These are phyloP conservation scores for Microdochium trichocladiopsis DNA, from an alignment of 2,329 filamentous ascomycete genomes.

Conservation along the genomic window DNA sequence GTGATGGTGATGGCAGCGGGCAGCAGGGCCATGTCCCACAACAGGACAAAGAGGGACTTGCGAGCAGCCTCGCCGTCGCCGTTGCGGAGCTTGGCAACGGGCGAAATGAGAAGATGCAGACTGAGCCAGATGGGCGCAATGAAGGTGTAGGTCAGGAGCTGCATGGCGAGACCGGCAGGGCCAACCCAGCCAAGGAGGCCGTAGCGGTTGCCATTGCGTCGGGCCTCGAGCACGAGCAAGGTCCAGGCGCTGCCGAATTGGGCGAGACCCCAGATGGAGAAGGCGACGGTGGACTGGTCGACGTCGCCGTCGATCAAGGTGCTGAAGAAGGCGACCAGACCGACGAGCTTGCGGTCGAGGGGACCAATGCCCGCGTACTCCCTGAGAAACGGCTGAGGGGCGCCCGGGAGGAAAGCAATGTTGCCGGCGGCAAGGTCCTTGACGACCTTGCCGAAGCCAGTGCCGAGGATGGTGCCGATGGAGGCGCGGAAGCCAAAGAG, in stretches of 20 bases:
- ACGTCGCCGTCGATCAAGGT: neutral
- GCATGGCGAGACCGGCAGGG: neutral
- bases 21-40: conserved; percentile 1
- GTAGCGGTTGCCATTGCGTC: neutral
- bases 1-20: neutral
- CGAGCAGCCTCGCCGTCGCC: neutral
- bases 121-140: neutral
- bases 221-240: neutral
- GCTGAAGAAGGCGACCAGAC: neutral
- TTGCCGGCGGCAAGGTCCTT: neutral
- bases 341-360: neutral
- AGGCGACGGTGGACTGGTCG: neutral
- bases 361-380: neutral
- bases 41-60: neutral
- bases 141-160: neutral
- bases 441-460: neutral
- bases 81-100: neutral
- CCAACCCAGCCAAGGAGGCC: neutral
- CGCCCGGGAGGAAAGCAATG: neutral
- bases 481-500: conserved; percentile 28
- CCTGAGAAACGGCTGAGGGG: neutral
- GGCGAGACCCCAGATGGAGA: neutral
- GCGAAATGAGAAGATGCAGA: neutral
- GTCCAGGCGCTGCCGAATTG: neutral
- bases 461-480: conserved; percentile 6